A percentile compares a stretch with the other conserved stretches of the same genome.
These are phyloP conservation scores for Fusarium chaquense DNA, from an alignment of 2,329 filamentous ascomycete genomes.

Conservation along the genomic window DNA sequence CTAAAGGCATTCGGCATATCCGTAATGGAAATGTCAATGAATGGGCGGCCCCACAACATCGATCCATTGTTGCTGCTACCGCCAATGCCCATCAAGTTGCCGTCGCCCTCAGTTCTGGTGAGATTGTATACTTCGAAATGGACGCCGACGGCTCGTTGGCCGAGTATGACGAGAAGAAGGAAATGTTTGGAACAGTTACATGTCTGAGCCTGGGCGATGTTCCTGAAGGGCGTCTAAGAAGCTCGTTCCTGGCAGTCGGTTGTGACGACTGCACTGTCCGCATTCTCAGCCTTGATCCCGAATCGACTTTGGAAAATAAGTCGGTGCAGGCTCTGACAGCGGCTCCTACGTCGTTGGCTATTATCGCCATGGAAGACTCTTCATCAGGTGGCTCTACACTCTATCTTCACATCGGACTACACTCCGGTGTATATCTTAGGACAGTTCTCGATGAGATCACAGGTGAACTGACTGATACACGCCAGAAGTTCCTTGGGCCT, in stretches of 20 bases:
- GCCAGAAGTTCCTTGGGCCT: constrained; percentile 92
- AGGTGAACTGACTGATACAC: constrained; percentile 93
- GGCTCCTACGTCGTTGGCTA: constrained; percentile 86
- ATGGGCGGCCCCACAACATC: constrained; percentile 92
- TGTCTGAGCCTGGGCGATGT: constrained; percentile 94
- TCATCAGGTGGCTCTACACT: constrained; percentile 88
- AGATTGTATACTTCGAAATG: constrained; percentile 99
- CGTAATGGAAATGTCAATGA: constrained; percentile 84
- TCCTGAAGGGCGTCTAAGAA: constrained; percentile 87
- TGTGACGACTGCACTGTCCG: constrained; percentile 97
- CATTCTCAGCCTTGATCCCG: constrained; percentile 88
- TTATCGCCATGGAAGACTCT: constrained; percentile 96
- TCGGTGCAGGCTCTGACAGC: constrained; percentile 94
- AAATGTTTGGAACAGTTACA: constrained; percentile 95
- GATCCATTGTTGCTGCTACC: constrained; percentile 93
- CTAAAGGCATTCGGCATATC: constrained; percentile 95
- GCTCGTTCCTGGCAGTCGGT: constrained; percentile 93
- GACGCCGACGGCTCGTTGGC: constrained; percentile 89
- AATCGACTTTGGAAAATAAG: constrained; percentile 91
- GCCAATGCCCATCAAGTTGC: constrained; percentile 95
- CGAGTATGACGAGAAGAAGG: constrained; percentile 94
- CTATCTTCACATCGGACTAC: constrained; percentile 94
- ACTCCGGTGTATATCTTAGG: constrained; percentile 94
- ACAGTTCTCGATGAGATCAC: constrained; percentile 96
- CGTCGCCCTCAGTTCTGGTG: constrained; percentile 92